Conservation (phyloP, 2,329 filamentous ascomycete species). For the Bisporella sp. region DNA sequence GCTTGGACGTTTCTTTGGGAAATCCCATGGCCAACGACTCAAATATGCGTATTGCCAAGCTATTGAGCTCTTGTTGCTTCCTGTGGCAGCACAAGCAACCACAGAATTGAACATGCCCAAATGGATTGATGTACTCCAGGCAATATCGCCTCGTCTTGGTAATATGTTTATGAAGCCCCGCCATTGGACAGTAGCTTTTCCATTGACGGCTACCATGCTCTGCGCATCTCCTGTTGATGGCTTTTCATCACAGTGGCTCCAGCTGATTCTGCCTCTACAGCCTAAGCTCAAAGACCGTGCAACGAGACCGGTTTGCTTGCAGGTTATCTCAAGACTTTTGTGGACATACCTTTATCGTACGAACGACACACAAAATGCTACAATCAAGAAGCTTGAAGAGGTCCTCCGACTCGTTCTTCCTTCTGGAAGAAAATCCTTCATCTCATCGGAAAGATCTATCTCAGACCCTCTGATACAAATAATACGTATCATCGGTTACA, state of each 20-base stretch:
- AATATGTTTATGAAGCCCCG: conserved; percentile 88
- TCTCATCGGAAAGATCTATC: conserved; percentile 77
- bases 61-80: conserved; percentile 77
- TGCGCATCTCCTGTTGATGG: conserved; percentile 82
- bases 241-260: conserved; percentile 81
- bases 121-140: conserved; percentile 80
- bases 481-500: conserved; percentile 90
- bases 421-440: conserved; percentile 68
- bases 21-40: conserved; percentile 79
- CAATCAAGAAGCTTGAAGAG: conserved; percentile 79
- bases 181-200: conserved; percentile 86
- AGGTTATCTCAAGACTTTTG: conserved; percentile 81
- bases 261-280: conserved; percentile 70
- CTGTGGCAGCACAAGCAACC: conserved; percentile 74
- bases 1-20: conserved; percentile 74
- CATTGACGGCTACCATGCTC: conserved; percentile 77
- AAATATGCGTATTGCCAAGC: conserved; percentile 95
- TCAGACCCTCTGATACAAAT: conserved; percentile 89
- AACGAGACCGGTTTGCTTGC: conserved; percentile 71
- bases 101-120: conserved; percentile 72
- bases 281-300: conserved; percentile 77
- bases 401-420: conserved; percentile 80
- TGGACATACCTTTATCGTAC: conserved; percentile 93
- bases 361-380: conserved; percentile 60
- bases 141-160: conserved; percentile 69